Evolutionary conservation across 257 asterid species (phyloP), one percentile per base, ranked within the genome.

Genomic region (Coffea canephora): DNA sequence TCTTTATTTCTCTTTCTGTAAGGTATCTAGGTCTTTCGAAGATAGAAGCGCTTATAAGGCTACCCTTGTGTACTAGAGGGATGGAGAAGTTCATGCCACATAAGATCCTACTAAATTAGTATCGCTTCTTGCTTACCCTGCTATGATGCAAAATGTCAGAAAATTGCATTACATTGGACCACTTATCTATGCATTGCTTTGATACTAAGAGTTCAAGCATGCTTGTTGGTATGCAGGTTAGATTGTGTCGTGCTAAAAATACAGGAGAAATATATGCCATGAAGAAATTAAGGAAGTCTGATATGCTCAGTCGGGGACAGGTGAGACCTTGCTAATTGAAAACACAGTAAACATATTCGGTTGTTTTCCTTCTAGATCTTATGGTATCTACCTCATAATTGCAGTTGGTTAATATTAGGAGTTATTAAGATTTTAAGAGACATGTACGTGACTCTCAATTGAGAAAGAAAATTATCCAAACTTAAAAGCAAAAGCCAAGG

Each of bases 241-340:
- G 99, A 72, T 80, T 95, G n/a, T 95, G 98, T 69, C 97, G 97
- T 69, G 96, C 94, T 41, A 93, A 89, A 86, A 81, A 77, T 76
- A 90, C 97, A 6, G 98, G 99, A 72, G 99, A 95, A 84, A 89
- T 95, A 74, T 92, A 81, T 84, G 99, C 99, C 81, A 93, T 95
- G 99, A 95, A 95, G 88, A 95, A 92, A 83, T 83, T 95, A 89
- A 95, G 91, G 80, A 95, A 95, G 78, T 92, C 97, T 19, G 99
- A 95, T 73, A 95, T 95, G 99, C 95, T 95, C 75, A 95, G 97
- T 79, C 91, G 99, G 5, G 99, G 99, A 49, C 99, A 95, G 98
- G 99, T 92, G 82, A 85, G 84, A 50, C 75, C 68, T 79, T 6
- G 57, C 77, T 54, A 69, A 82, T 13, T 75, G 48, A 67, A 73